Evolutionary conservation across 768 basidiomycete genomes (phyloP).

Genomic region (Chalciporus piperatus): DNA sequence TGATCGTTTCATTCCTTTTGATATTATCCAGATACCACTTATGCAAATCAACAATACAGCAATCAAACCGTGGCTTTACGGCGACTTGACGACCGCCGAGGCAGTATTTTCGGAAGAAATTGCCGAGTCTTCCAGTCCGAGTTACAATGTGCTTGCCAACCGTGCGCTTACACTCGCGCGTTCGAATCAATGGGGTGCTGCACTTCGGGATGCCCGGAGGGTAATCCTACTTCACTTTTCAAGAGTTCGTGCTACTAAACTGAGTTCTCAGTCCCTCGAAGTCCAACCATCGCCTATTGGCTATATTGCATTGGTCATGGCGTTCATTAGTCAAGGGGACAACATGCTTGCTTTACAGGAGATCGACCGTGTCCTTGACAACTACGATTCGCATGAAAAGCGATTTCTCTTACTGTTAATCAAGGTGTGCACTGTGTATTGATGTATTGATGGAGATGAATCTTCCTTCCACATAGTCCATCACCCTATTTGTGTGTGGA

Average conservation of each 20-base stretch:
- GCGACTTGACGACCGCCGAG: constrained; percentile 7
- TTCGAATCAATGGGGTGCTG: background rate
- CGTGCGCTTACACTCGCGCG: constrained; percentile 15
- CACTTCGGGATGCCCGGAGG: constrained; percentile 12
- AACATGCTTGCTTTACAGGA: constrained; percentile 2
- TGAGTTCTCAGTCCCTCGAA: constrained; percentile 6
- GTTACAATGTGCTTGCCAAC: constrained; percentile 12
- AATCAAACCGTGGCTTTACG: constrained; percentile 19
- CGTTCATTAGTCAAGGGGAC: constrained; percentile 2
- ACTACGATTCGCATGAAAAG: background rate
- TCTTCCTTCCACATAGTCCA: too few relatives aligned
- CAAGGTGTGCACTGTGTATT: constrained; percentile 5
- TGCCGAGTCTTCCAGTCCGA: background rate
- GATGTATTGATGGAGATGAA: background rate
- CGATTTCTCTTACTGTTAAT: constrained; percentile 6
- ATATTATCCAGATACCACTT: constrained; percentile 12
- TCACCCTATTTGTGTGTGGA: too few relatives aligned
- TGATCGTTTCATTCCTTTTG: background rate
- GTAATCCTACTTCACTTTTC: background rate
- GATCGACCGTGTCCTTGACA: background rate
- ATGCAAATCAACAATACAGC: constrained; percentile 17
- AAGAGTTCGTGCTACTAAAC: background rate
- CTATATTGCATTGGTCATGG: constrained; percentile 12
- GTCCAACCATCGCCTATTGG: constrained; percentile 14
- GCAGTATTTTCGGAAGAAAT: constrained; percentile 12